phyloP scores from a whole-genome alignment of 2,329 filamentous ascomycete genomes.

The Xylaria polymorpha region DNA sequence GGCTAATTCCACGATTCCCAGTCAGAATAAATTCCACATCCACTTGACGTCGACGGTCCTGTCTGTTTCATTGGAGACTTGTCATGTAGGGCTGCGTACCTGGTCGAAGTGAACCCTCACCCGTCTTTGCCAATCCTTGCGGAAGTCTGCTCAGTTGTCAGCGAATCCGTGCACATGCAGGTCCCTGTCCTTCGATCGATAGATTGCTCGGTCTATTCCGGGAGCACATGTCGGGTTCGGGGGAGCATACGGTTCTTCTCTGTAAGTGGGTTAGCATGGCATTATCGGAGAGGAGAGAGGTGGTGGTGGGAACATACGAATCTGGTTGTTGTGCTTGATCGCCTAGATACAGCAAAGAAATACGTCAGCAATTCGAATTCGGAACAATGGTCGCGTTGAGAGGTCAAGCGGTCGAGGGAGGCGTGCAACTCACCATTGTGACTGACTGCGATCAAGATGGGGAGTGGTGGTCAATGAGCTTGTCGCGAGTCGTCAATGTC shows the following conservation, averaged over 20 bases:
- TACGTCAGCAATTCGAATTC: conserved; percentile 45
- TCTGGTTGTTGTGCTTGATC: conserved; percentile 99
- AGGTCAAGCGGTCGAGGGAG: not conserved
- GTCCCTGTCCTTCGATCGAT: conserved; percentile 18
- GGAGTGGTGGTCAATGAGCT: conserved; percentile 55
- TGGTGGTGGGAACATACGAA: conserved; percentile 58
- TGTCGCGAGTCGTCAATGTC: conserved; percentile 49
- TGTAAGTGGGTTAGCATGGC: conserved; percentile 28
- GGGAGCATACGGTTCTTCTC: conserved; percentile 83
- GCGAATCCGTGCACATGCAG: conserved; percentile 39
- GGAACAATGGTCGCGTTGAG: conserved; percentile 37
- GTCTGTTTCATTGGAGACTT: not conserved
- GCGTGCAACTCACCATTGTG: conserved; percentile 53
- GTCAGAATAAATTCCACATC: conserved; percentile 39
- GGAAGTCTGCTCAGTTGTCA: conserved; percentile 78
- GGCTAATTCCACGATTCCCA: conserved; percentile 67
- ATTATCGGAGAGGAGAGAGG: not conserved
- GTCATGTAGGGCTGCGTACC: conserved; percentile 65
- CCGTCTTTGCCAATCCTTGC: conserved; percentile 99
- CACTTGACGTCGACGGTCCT: conserved; percentile 27
- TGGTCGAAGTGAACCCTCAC: conserved; percentile 99
- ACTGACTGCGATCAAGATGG: conserved; percentile 64
- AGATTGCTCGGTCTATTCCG: conserved; percentile 20
- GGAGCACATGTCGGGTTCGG: conserved; percentile 36
- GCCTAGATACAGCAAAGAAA: conserved; percentile 68